Evolutionary conservation across 2,329 filamentous ascomycete genomes (phyloP).

Genomic region (Pyrenophora tritici-repentis): DNA sequence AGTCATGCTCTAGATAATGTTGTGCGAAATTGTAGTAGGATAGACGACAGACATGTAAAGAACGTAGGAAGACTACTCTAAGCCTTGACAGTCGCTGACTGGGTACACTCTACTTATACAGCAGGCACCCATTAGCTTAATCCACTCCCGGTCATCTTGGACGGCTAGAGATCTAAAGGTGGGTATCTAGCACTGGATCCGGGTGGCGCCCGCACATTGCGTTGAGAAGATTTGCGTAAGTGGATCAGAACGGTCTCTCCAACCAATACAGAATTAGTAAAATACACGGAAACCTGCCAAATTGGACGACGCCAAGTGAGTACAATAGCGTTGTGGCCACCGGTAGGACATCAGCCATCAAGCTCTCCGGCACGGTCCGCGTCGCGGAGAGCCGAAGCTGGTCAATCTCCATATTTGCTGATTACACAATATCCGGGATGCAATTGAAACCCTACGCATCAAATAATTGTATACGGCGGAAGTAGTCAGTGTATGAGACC

Average conservation of each 20-base stretch:
- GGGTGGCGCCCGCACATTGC: neutral
- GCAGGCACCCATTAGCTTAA: neutral
- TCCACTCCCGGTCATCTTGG: neutral
- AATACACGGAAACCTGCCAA: neutral
- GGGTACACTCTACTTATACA: neutral
- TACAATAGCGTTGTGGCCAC: neutral
- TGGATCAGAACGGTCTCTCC: neutral
- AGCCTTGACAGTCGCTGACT: neutral
- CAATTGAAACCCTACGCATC: too few species aligned
- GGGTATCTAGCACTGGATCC: neutral
- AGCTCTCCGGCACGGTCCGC: neutral
- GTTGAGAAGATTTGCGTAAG: neutral
- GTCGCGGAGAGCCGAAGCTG: slow-evolving; percentile 15
- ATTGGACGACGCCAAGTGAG: neutral
- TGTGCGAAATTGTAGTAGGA: neutral
- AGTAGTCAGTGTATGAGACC: too few species aligned
- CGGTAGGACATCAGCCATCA: neutral
- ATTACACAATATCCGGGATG: slow-evolving; percentile 37
- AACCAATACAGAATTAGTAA: too few species aligned
- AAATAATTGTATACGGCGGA: too few species aligned
- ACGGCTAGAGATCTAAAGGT: neutral
- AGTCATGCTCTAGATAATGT: slow-evolving; percentile 22
- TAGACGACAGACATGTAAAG: too few species aligned
- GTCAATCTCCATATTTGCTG: neutral
- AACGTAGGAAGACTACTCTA: too few species aligned